Evolutionary conservation across 305 asterid genomes (phyloP), one percentile per base, ranked within the genome.

Genomic region (Salvia sclarea): DNA sequence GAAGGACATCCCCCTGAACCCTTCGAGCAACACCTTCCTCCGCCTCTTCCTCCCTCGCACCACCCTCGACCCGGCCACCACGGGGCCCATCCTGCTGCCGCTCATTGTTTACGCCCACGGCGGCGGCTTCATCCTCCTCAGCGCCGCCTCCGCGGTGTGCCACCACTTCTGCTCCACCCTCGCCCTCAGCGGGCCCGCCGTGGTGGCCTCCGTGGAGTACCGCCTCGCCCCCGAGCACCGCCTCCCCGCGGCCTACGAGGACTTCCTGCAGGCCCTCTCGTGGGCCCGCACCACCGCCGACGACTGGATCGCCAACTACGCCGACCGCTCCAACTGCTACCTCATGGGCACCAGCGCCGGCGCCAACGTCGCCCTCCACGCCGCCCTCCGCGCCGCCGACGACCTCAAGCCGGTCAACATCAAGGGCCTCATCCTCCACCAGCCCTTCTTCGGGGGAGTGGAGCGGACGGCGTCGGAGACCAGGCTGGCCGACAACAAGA

Each of bases 211-310:
- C 0, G 75, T 78, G 2, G 82, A 70, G 18, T 84, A 86, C 37
- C 84, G 83, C 45, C 79, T 66, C 1, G 81, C 81, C 0, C 85
- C 86, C 0, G 87, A 82, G 67, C 80, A 80, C 72, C 78, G 80
- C 40, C 81, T 86, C 4, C 89, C 86, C 0, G 86, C 81, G 20
- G 88, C 89, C 45, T 81, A 82, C 3, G 79, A 80, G 3, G 92
- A 83, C 44, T 35, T 64, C 67, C 1, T 68, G 45, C 83, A 84
- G 20, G 80, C 77, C 22, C 59, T 86, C 58, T 40, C 53, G 0
- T 80, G 81, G 82, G 55, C 78, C 37, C 69, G 22, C 38, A 47
- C 57, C 56, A 18, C 55, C 55, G 8, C 7, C 1, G 83, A 79
- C 0, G 81, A 78, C 35, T 78, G 87, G 88, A 25, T 84, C 24